Conservation (phyloP, 805 yeast genomes). For the Ogataea parapolymorpha region DNA sequence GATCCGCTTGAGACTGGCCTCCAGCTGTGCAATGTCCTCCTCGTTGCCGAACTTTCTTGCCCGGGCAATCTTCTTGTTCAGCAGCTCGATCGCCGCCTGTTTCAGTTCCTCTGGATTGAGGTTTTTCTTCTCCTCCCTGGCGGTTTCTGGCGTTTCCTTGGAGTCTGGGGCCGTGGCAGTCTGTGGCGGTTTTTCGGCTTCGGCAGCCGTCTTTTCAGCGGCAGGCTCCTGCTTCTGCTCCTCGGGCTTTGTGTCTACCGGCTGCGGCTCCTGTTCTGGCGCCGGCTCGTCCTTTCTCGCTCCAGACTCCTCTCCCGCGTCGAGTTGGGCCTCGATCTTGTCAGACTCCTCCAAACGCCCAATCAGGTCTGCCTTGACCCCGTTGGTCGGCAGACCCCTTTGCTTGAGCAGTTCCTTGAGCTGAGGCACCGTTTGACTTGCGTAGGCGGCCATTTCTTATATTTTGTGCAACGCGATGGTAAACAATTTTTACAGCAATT, state of each 20-base stretch:
- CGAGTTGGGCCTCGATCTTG: constrained; percentile 31
- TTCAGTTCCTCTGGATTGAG: constrained; percentile 68
- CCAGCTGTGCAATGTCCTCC: constrained; percentile 45
- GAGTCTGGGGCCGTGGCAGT: neutral
- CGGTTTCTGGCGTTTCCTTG: constrained; percentile 14
- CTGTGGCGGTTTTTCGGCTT: constrained; percentile 4
- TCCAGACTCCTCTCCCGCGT: constrained; percentile 14
- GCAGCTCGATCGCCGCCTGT: constrained; percentile 60
- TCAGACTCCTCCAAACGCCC: constrained; percentile 63
- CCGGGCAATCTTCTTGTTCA: constrained; percentile 65
- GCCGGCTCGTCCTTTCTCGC: constrained; percentile 6
- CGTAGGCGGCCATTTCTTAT: constrained; percentile 48
- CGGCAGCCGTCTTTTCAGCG: constrained; percentile 18
- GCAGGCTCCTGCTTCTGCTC: constrained; percentile 2
- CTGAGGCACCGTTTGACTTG: constrained; percentile 77
- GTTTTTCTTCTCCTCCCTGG: constrained; percentile 26
- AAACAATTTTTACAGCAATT: constrained; percentile 11
- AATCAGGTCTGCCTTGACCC: constrained; percentile 77
- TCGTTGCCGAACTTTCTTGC: constrained; percentile 78
- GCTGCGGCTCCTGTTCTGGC: constrained; percentile 15
- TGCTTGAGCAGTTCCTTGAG: constrained; percentile 71
- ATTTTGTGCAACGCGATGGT: neutral
- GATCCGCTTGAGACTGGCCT: constrained; percentile 64
- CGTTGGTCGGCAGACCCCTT: constrained; percentile 64
- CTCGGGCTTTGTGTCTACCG: constrained; percentile 7